Evolutionary conservation across 106 monocot species (phyloP), one percentile per base, ranked within the genome.

Genomic region (Xerophyta viscosa): DNA sequence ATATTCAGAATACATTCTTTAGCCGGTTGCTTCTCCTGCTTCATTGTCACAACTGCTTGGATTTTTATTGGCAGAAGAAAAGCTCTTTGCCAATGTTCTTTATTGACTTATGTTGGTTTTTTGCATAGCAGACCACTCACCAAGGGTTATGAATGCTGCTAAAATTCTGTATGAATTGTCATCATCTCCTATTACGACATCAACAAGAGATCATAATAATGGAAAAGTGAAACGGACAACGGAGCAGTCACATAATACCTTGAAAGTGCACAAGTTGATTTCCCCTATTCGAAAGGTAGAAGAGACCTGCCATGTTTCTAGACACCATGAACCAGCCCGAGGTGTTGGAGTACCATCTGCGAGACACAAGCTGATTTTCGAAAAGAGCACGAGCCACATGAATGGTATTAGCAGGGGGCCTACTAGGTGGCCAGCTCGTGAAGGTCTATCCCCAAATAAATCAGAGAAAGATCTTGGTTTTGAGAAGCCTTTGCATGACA

Each of bases 111-210:
- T 1, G 15, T 28, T 48, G 55, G 1, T 27, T 42, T 62, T 27
- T 33, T 56, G 3, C 64, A 20, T 68, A 63, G 50, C 58, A 78
- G 74, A 24, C 18, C 19, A 54, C 56, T 79, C 71, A 0, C 49
- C 82, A 39, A 49, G 57, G 44, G 41, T 27, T 25, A 2, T 72
- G 41, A 55, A 28, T 42, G 88, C 88, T 65, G 88, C 88, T 41
- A 50, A 50, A 29, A 67, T 64, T 46, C 43, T 76, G 50, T 63
- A 48, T 55, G 76, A 71, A 20, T 63, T 76, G 37, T 15, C 42
- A 8, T 57, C 39, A 17, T 24, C 44, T 37, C 48, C 64, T 2
- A 29, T 22, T 19, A 2, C 17, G 15, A 23, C 37, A 3, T 55
- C 18, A 37, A 29, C 37, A 9, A 13, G 55, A 26, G 31, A 56